Conservation (phyloP, 768 basidiomycete genomes). For the Megacollybia marginata region DNA sequence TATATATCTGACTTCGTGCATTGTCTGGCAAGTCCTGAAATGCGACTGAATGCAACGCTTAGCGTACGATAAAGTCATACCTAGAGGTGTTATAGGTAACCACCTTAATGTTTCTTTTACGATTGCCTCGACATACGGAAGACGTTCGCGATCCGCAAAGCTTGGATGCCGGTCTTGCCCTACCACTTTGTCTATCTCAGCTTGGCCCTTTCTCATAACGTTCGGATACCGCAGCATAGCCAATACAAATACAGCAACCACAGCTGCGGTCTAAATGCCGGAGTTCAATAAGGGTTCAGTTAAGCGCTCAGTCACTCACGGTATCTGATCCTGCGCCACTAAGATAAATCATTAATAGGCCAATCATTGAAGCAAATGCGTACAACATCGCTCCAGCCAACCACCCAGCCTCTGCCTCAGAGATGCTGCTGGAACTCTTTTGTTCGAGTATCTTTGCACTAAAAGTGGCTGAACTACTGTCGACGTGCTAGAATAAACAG, state of each 20-base stretch:
- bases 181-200: slow-evolving; percentile 24
- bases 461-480: no score
- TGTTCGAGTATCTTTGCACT: no score
- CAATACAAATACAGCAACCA: slow-evolving; percentile 21
- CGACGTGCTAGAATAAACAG: no score
- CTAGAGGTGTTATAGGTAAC: slow-evolving; percentile 18
- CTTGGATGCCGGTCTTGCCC: slow-evolving; percentile 22
- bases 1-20: no score
- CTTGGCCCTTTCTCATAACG: slow-evolving; percentile 21
- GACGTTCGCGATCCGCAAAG: slow-evolving; percentile 16
- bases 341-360: not conserved
- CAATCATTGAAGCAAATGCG: not conserved
- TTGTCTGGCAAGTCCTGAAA: no score
- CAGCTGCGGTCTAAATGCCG: slow-evolving; percentile 12
- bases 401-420: no score
- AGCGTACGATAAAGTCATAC: no score
- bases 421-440: no score
- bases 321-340: slow-evolving; percentile 34
- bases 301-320: slow-evolving; percentile 12
- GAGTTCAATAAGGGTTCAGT: not conserved
- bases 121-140: slow-evolving; percentile 23
- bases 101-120: slow-evolving; percentile 23
- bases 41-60: no score
- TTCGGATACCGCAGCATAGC: slow-evolving; percentile 23
- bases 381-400: no score